A percentile compares a stretch with the other conserved stretches of the same genome.
These are phyloP conservation scores for Chloromonas sp. DNA, from an alignment of 163 green algal species.

Conservation along the genomic window DNA sequence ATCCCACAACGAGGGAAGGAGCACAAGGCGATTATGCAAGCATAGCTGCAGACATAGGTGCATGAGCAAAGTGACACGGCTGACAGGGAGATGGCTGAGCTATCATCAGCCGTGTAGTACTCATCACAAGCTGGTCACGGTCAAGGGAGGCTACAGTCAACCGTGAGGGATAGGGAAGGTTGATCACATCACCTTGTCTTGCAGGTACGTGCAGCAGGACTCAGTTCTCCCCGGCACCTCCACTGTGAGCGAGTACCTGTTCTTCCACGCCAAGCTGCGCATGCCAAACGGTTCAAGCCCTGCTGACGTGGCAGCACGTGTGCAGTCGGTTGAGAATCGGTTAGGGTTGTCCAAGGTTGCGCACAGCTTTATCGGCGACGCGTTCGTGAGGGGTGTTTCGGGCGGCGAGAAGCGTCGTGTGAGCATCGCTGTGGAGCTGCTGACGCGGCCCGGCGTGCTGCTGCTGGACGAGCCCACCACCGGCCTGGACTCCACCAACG, in stretches of 20 bases:
- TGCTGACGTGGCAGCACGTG: constrained; percentile 8
- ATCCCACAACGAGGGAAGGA: too few relatives aligned
- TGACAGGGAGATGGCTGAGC: not conserved
- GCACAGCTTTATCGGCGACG: constrained; percentile 57
- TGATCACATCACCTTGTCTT: not conserved
- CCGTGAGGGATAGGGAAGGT: too few relatives aligned
- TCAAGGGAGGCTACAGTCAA: not conserved
- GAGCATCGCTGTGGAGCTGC: constrained; percentile 68
- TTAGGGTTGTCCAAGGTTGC: constrained; percentile 56
- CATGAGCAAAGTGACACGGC: not conserved
- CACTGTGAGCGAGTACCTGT: constrained; percentile 64
- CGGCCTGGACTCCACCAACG: constrained; percentile 67
- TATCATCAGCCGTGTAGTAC: not conserved
- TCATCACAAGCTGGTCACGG: not conserved
- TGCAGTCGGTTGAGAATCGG: constrained; percentile 35
- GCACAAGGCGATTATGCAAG: too few relatives aligned
- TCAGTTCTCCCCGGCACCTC: constrained; percentile 61
- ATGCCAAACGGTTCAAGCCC: constrained; percentile 24
- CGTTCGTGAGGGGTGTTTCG: constrained; percentile 56
- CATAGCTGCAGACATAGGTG: too few relatives aligned
- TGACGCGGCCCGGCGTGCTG: constrained; percentile 51
- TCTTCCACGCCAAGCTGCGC: constrained; percentile 57
- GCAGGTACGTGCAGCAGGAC: constrained; percentile 59
- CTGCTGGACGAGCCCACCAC: constrained; percentile 85
- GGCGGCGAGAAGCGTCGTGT: constrained; percentile 70